phyloP scores from a whole-genome alignment of 2,329 filamentous ascomycete genomes.

The Penicillium crustosum region DNA sequence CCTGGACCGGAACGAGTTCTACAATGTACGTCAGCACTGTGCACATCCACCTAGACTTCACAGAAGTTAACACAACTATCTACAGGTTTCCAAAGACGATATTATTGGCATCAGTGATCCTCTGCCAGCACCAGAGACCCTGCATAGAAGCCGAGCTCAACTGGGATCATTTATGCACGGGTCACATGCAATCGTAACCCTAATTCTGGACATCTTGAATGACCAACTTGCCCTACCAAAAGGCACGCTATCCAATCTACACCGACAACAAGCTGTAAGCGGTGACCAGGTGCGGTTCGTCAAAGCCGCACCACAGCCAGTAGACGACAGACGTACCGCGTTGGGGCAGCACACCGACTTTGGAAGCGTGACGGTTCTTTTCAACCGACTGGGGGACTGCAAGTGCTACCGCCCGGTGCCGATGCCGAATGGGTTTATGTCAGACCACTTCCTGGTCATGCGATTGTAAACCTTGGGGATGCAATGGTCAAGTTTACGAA shows the following conservation, averaged over 20 bases:
- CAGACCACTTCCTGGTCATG: constrained; percentile 50
- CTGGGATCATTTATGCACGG: constrained; percentile 47
- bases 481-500: constrained; percentile 48
- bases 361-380: constrained; percentile 56
- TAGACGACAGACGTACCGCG: constrained; percentile 44
- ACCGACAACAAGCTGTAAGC: constrained; percentile 44
- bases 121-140: constrained; percentile 46
- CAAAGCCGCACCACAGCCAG: constrained; percentile 49
- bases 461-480: constrained; percentile 47
- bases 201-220: constrained; percentile 49
- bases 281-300: constrained; percentile 58
- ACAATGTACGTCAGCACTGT: constrained; percentile 45
- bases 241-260: constrained; percentile 48
- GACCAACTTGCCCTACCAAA: constrained; percentile 44
- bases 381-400: constrained; percentile 58
- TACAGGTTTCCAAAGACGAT: constrained; percentile 54
- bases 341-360: constrained; percentile 59
- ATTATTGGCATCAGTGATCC: constrained; percentile 43
- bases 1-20: constrained; percentile 55
- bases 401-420: constrained; percentile 49
- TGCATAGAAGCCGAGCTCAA: constrained; percentile 38
- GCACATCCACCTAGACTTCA: background rate
- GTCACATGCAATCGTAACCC: constrained; percentile 48
- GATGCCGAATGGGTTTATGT: constrained; percentile 54
- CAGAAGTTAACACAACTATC: background rate